Evolutionary conservation across 2,329 filamentous ascomycete species (phyloP).

Genomic region (Cordyceps cicadae): DNA sequence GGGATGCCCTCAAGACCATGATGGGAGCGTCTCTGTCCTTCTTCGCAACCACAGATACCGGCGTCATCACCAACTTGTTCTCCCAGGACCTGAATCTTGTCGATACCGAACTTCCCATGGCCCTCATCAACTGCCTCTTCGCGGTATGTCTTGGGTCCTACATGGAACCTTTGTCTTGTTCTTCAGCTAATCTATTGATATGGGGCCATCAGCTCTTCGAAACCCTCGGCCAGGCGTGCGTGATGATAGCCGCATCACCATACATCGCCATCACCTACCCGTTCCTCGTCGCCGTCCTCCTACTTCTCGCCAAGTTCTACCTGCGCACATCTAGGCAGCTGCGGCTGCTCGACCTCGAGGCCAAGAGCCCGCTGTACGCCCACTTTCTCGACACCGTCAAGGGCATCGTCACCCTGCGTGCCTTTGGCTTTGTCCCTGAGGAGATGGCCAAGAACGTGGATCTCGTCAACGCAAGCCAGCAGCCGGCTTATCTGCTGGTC

Average conservation of each 20-base stretch:
- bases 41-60: slow-evolving; percentile 33
- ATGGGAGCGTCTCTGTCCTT: slow-evolving; percentile 32
- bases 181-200: no score
- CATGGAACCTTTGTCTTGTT: no score
- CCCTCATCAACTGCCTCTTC: slow-evolving; percentile 24
- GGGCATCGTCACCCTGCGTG: slow-evolving; percentile 45
- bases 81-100: slow-evolving; percentile 37
- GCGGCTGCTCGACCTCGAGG: slow-evolving; percentile 52
- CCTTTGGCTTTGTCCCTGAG: slow-evolving; percentile 43
- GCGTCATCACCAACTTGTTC: slow-evolving; percentile 35
- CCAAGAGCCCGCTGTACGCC: slow-evolving; percentile 48
- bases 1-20: slow-evolving; percentile 24
- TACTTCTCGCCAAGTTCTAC: slow-evolving; percentile 43
- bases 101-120: slow-evolving; percentile 29
- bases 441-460: slow-evolving; percentile 34
- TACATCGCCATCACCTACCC: slow-evolving; percentile 44
- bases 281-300: slow-evolving; percentile 34
- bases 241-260: slow-evolving; percentile 35
- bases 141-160: not conserved
- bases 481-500: slow-evolving; percentile 46
- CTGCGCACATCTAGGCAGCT: slow-evolving; percentile 52
- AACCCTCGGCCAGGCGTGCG: slow-evolving; percentile 34
- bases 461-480: slow-evolving; percentile 44
- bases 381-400: slow-evolving; percentile 47
- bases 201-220: slow-evolving; percentile 13